Conservation (phyloP, 78 protist species). For the Capsaspora owczarzaki region DNA sequence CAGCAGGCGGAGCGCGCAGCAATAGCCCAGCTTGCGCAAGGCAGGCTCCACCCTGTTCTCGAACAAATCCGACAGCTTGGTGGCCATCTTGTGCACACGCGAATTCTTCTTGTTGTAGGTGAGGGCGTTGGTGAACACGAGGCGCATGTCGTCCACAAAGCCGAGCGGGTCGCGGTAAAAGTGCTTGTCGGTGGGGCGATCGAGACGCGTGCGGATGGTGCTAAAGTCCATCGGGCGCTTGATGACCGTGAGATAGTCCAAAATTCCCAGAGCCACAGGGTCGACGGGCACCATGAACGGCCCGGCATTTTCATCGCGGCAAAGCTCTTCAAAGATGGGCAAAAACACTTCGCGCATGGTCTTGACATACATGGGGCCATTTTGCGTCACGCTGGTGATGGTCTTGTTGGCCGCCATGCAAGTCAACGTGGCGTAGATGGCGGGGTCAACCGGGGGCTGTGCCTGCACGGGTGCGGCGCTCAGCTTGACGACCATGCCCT, state of each 20-base stretch:
- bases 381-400: too few relatives aligned
- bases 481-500: too few relatives aligned
- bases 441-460: too few relatives aligned
- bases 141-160: slow-evolving; percentile 16
- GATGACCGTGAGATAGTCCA: slow-evolving; percentile 30
- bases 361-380: too few relatives aligned
- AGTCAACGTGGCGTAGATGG: too few relatives aligned
- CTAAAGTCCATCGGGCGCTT: slow-evolving; percentile 57
- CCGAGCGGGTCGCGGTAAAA: not conserved
- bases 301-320: too few relatives aligned
- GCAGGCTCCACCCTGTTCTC: slow-evolving; percentile 3
- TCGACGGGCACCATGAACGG: slow-evolving; percentile 30
- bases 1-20: slow-evolving; percentile 3
- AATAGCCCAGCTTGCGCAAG: slow-evolving; percentile 13
- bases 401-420: too few relatives aligned
- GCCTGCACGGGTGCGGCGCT: too few relatives aligned
- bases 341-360: too few relatives aligned
- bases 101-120: not conserved
- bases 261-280: slow-evolving; percentile 15
- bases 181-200: not conserved
- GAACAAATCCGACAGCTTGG: not conserved
- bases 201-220: not conserved
- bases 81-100: slow-evolving; percentile 4
- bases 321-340: too few relatives aligned
- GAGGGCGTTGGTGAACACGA: slow-evolving; percentile 29